A percentile compares a stretch with the other conserved stretches of the same genome.
phyloP scores from a whole-genome alignment of 164 flowering plant genomes.

The Sedum album region DNA sequence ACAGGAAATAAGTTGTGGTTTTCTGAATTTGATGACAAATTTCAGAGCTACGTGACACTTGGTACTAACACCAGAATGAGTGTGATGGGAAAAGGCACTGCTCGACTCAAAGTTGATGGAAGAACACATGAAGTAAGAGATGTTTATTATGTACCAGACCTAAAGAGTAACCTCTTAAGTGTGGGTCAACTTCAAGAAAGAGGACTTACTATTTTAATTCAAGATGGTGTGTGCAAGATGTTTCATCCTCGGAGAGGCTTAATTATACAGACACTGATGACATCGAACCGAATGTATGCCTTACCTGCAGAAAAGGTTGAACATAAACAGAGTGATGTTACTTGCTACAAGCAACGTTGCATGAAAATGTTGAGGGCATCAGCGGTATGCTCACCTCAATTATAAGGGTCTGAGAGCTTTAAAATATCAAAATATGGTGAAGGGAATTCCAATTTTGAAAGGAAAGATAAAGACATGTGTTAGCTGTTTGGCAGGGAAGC shows the following conservation, averaged over 20 bases:
- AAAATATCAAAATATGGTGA: not conserved
- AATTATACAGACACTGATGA: not conserved
- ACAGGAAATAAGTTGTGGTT: not conserved
- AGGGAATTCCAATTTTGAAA: not conserved
- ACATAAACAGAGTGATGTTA: too few relatives aligned
- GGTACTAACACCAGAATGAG: not conserved
- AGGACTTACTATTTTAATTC: not conserved
- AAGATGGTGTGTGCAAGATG: not conserved
- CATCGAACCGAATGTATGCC: not conserved
- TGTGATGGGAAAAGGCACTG: not conserved
- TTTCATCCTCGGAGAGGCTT: not conserved
- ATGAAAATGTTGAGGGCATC: too few relatives aligned
- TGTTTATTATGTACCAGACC: not conserved
- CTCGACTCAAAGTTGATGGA: not conserved
- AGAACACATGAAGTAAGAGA: not conserved
- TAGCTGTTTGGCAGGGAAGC: not conserved
- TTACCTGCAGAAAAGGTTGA: too few relatives aligned
- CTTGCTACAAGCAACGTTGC: too few relatives aligned
- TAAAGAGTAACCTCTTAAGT: not conserved
- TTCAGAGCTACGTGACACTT: not conserved
- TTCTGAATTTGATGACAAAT: not conserved
- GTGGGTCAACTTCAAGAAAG: slow-evolving; percentile 1
- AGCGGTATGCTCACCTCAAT: not conserved
- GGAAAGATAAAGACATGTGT: not conserved
- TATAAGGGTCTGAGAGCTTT: not conserved